Evolutionary conservation across 1,284 basidiomycete genomes (phyloP), one percentile per base, ranked within the genome.

Genomic region (Fomitiporia mediterranea): DNA sequence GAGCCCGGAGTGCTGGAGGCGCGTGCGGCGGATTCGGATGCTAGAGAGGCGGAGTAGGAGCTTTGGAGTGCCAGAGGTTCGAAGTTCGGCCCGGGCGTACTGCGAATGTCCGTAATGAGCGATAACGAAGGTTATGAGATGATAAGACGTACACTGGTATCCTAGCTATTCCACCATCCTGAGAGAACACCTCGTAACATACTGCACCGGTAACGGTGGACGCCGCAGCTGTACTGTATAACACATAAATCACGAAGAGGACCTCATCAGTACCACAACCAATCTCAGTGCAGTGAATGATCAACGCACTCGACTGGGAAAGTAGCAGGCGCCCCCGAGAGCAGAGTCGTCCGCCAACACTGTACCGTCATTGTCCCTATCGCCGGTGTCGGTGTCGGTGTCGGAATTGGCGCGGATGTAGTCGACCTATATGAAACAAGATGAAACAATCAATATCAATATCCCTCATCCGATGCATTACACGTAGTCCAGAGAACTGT

Each of bases 111-210:
- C 3, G 23, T 49, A 19, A 28, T 40, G 11, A 55, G 25, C 6
- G n/a, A 51, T 7, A 40, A n/a, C 3, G 40, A 11, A 2, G 23
- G 21, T 38, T 11, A 42, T 30, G 25, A 2, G 43, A 48, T 27
- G n/a, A n/a, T n/a, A n/a, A n/a, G n/a, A 55, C 58, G 34, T 43
- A 60, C 58, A 47, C 39, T 4, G 50, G 34, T 3, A 53, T 38
- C 2, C 49, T 53, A 25, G 38, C 42, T 23, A 43, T 47, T 13
- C 39, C 54, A 27, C 58, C 58, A 35, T 44, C 42, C 8, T 23
- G 2, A 3, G 55, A 27, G 38, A 42, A 60, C 2, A 56, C 55
- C 40, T 56, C 49, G 13, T 27, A 53, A 39, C 58, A 60, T 11
- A 43, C 49, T 13, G 42, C 57, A 17, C 53, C 57, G 40, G 13